Base-by-base conservation (phyloP, 2,329 filamentous ascomycete species). In the Acrocalymma vagum region DNA sequence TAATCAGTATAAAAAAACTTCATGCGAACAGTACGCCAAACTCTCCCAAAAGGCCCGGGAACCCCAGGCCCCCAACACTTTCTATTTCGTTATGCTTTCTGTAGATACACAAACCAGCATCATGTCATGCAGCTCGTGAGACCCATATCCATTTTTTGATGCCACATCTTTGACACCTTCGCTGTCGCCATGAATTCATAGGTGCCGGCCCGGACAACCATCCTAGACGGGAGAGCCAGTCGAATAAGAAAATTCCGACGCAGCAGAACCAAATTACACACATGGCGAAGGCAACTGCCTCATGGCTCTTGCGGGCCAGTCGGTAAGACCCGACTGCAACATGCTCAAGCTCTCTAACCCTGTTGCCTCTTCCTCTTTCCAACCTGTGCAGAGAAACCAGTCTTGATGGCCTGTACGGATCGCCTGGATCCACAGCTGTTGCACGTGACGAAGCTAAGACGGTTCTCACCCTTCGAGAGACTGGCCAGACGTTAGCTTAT, bases 391-490 rank as follows among this genome's bases (percentile, higher is more conserved):
- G 92, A 95, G 91, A 99, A 99, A 91, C 94, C 94, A 49, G 91
- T 96, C 86, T 99, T 99, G 87, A 99, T 99, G 59, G 94, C 92
- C 47, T 90, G 90, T 71, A 97, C 93, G 67, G 86, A 91, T 71
- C 92, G 87, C 75, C 93, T 68, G 30, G 74, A 78, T 40, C 76
- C 77, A 59, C 78, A 80, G 33, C 73, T 77, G 78, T 94, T 96
- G 85, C 93, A 96, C 46, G 92, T 96, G 69, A 99, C 91, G 80
- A 97, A 99, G 80, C 95, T 96, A 54, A 99, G 81, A 78, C 94
- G 88, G 81, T 97, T 99, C 78, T 99, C 94, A 75, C 93, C 94
- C 81, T 97, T 97, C 84, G 87, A 95, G 69, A 99, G 88, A 92
- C 69, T 92, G 85, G 80, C 90, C 95, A 9, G 16, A 16, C 33